These are phyloP conservation scores for Atkinsonella hypoxylon DNA, from an alignment of 2,329 filamentous ascomycete genomes.

Conservation along the genomic window DNA sequence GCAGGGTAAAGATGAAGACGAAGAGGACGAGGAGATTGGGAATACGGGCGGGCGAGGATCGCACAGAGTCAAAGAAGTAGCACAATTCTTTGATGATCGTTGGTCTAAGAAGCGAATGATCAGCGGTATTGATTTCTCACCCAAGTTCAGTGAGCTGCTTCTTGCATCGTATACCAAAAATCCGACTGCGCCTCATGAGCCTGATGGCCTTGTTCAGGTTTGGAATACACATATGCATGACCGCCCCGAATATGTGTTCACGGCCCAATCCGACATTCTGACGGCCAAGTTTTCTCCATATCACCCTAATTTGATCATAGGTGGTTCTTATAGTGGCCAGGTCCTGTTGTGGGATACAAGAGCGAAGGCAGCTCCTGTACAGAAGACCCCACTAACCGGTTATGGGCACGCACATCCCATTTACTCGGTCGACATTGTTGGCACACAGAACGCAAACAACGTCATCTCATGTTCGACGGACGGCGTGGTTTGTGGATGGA, in stretches of 20 bases:
- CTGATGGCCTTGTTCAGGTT: conserved; percentile 84
- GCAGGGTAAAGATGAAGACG: conserved; percentile 61
- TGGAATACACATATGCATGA: conserved; percentile 96
- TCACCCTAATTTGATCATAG: conserved; percentile 90
- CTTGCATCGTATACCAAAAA: conserved; percentile 97
- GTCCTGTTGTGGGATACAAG: conserved; percentile 95
- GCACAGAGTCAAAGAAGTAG: conserved; percentile 70
- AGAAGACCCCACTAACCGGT: conserved; percentile 91
- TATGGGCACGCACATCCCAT: conserved; percentile 94
- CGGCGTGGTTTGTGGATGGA: conserved; percentile 93
- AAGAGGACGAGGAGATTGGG: conserved; percentile 69
- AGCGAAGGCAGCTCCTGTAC: conserved; percentile 76
- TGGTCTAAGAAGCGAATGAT: conserved; percentile 98
- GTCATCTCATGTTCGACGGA: conserved; percentile 96
- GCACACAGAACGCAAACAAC: conserved; percentile 97
- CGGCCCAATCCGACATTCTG: conserved; percentile 89
- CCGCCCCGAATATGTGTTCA: conserved; percentile 90
- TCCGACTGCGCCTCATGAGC: conserved; percentile 84
- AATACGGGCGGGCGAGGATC: conserved; percentile 60
- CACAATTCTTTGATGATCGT: conserved; percentile 87
- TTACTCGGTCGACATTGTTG: conserved; percentile 89
- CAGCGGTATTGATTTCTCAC: conserved; percentile 88
- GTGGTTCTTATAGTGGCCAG: conserved; percentile 92
- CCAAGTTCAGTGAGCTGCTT: conserved; percentile 86
- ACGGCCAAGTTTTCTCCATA: conserved; percentile 98